Evolutionary conservation across 768 basidiomycete genomes (phyloP).

Genomic region (Serendipita indica): DNA sequence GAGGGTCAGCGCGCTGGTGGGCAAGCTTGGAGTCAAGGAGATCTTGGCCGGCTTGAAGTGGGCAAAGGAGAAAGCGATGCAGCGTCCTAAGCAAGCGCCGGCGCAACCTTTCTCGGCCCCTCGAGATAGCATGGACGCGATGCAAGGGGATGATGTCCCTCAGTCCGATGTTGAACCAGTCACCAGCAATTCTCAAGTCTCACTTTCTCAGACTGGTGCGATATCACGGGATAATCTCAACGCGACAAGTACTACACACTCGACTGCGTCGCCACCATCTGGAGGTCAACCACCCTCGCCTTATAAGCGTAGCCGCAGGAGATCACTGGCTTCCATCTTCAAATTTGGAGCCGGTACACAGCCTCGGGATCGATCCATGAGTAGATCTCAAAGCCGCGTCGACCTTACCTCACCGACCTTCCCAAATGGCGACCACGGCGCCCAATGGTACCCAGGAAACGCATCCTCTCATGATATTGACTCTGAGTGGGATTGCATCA

Average conservation of each 20-base stretch:
- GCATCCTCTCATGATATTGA: neutral
- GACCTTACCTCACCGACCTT: neutral
- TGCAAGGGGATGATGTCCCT: neutral
- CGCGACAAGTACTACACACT: neutral
- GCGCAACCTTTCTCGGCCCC: neutral
- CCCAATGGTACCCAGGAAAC: neutral
- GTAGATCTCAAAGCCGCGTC: neutral
- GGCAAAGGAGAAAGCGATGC: conserved; percentile 4
- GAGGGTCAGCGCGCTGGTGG: neutral
- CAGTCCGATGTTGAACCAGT: neutral
- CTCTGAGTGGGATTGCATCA: neutral
- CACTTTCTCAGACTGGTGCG: too few relatives aligned
- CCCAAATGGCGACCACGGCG: neutral
- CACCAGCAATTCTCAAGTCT: neutral
- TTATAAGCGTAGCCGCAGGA: neutral
- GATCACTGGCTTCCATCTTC: conserved; percentile 3
- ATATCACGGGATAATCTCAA: too few relatives aligned
- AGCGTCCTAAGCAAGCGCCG: neutral
- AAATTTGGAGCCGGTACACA: conserved; percentile 4
- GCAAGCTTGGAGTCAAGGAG: neutral
- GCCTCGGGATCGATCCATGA: neutral
- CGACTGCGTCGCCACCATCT: neutral
- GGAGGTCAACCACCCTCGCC: neutral
- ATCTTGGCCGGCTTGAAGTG: conserved; percentile 3
- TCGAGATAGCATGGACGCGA: too few relatives aligned